Conservation (phyloP, 2,329 filamentous ascomycete genomes). For the Mycosphaerella arachidis region DNA sequence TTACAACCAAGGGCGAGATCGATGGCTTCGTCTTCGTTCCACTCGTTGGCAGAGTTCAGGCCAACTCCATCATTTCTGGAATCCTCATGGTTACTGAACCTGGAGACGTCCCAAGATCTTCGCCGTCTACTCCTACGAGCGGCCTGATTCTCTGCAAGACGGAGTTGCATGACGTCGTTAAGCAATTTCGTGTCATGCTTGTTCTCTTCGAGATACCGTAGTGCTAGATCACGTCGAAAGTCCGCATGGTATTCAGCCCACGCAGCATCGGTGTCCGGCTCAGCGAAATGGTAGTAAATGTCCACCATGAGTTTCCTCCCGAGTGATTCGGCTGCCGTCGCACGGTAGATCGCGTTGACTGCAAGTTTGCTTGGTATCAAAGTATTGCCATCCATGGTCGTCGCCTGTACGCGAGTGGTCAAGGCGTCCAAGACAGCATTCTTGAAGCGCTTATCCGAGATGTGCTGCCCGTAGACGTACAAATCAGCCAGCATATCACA, state of each 20-base stretch:
- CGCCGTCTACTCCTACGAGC: too few relatives aligned
- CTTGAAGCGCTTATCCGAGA: constrained; percentile 20
- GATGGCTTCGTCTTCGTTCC: too few relatives aligned
- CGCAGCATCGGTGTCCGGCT: not conserved
- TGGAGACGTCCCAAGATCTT: too few relatives aligned
- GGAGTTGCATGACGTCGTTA: too few relatives aligned
- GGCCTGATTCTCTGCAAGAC: too few relatives aligned
- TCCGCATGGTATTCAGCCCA: not conserved
- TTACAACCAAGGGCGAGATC: too few relatives aligned
- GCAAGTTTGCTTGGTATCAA: too few relatives aligned
- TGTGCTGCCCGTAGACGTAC: constrained; percentile 20
- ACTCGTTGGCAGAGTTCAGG: too few relatives aligned
- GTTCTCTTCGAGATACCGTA: not conserved
- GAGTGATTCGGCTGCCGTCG: not conserved
- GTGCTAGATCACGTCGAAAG: not conserved
- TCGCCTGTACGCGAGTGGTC: not conserved
- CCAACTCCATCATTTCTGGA: too few relatives aligned
- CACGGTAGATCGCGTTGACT: too few relatives aligned
- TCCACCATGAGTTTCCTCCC: not conserved
- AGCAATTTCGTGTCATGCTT: not conserved
- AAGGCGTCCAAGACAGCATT: constrained; percentile 20
- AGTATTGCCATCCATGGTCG: too few relatives aligned
- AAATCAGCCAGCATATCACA: not conserved
- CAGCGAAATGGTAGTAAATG: not conserved
- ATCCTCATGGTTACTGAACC: too few relatives aligned